Conservation (phyloP, 2,329 filamentous ascomycete species). For the Pyricularia sp. region DNA sequence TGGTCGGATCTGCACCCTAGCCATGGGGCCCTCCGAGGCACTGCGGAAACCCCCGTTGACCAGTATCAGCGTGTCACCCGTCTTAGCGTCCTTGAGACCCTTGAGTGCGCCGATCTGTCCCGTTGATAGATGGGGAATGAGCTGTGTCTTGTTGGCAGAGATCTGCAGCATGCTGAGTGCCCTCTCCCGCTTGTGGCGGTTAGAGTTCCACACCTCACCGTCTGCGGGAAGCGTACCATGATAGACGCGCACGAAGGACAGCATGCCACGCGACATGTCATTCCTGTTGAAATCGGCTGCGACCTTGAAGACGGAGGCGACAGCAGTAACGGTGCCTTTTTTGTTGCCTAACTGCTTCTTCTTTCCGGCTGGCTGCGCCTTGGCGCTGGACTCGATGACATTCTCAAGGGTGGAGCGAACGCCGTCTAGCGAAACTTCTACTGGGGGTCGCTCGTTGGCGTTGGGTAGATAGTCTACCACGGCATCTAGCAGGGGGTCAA, state of each 20-base stretch:
- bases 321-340: conserved; percentile 21
- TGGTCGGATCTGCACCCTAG: conserved; percentile 69
- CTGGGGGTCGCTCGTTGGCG: conserved; percentile 32
- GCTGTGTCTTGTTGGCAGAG: conserved; percentile 76
- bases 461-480: conserved; percentile 78
- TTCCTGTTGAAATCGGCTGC: conserved; percentile 62
- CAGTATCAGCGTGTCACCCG: conserved; percentile 79
- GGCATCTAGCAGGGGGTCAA: conserved; percentile 81
- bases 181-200: conserved; percentile 52
- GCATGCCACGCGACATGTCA: conserved; percentile 48
- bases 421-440: conserved; percentile 23
- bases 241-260: conserved; percentile 89
- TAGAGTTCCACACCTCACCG: conserved; percentile 59
- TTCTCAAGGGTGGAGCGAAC: conserved; percentile 33
- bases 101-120: conserved; percentile 92
- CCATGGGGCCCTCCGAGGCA: conserved; percentile 54
- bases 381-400: conserved; percentile 20
- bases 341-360: neutral
- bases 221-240: conserved; percentile 67
- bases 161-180: conserved; percentile 76
- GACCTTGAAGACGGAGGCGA: conserved; percentile 81
- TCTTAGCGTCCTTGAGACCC: conserved; percentile 81
- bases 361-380: conserved; percentile 8
- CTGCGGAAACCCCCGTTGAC: conserved; percentile 45
- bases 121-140: conserved; percentile 64